Conservation (phyloP, 2,329 filamentous ascomycete species). For the Endoconidiophora polonica region DNA sequence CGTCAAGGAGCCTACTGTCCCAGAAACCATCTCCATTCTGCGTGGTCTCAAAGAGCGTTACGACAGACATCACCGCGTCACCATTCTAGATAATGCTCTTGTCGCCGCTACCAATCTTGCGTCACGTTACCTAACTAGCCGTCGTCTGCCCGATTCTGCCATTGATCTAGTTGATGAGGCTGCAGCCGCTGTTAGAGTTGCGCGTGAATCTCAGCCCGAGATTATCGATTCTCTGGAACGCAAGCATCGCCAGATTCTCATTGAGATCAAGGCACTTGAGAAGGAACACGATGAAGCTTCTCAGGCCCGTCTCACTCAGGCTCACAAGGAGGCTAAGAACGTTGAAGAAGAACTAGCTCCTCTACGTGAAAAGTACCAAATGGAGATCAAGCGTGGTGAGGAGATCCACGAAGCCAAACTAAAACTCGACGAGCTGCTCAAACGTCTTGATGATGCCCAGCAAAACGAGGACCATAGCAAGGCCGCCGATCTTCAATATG, state of each 20-base stretch:
- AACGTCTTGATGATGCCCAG: conserved; percentile 87
- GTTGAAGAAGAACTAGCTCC: conserved; percentile 85
- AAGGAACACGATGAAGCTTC: conserved; percentile 93
- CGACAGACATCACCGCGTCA: conserved; percentile 96
- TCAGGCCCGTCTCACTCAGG: conserved; percentile 61
- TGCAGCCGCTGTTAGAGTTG: conserved; percentile 87
- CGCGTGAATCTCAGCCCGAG: conserved; percentile 90
- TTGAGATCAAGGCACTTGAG: conserved; percentile 88
- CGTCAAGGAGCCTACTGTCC: conserved; percentile 79
- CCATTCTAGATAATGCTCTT: conserved; percentile 83
- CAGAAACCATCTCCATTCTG: conserved; percentile 93
- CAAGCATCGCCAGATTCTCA: conserved; percentile 76
- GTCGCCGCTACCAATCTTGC: conserved; percentile 84
- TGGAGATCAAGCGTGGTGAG: conserved; percentile 77
- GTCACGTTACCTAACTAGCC: conserved; percentile 78
- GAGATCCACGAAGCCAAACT: conserved; percentile 89
- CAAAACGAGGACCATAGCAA: conserved; percentile 69
- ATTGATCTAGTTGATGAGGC: conserved; percentile 95
- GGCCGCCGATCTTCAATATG: conserved; percentile 90
- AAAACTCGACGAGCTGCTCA: conserved; percentile 80
- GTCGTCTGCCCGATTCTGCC: conserved; percentile 85
- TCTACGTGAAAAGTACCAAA: conserved; percentile 87
- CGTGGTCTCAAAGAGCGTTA: conserved; percentile 96
- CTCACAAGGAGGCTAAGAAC: conserved; percentile 82
- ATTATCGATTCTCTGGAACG: conserved; percentile 89